Evolutionary conservation across 805 yeast species (phyloP), one percentile per base, ranked within the genome.

Genomic region (Nakazawaea wickerhamii): DNA sequence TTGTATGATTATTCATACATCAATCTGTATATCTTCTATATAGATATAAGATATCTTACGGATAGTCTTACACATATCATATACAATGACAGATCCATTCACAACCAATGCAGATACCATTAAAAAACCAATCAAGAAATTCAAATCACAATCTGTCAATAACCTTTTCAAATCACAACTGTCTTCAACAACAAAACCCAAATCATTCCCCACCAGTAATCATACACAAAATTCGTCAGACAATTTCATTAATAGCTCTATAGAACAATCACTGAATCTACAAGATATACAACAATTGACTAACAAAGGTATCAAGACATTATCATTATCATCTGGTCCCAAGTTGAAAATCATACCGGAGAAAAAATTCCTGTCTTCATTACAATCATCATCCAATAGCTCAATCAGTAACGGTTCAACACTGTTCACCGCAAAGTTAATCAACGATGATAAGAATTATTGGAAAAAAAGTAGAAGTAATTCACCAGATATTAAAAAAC

Each of bases 61-160:
- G n/a, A n/a, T n/a, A n/a, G n/a, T n/a, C n/a, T n/a, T n/a, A n/a
- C n/a, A n/a, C n/a, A n/a, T n/a, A n/a, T n/a, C n/a, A n/a, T n/a
- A n/a, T n/a, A n/a, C 26, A 5, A 21, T 8, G 4, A 19, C 19
- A 9, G 26, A 9, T n/a, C 5, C 36, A 13, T 7, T n/a, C 35
- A 32, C n/a, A n/a, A 15, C 22, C n/a, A 21, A 19, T 19, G 41
- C 40, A n/a, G 27, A 9, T 13, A 40, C 30, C 37, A 21, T 27
- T 4, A 30, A 37, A 36, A 40, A 28, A 34, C 27, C 51, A 4
- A 45, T 41, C 33, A 51, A 52, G 26, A 55, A 50, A 37, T 51
- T 55, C 50, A 55, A 54, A 40, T 53, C 61, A 13, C 59, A 55
- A 38, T 55, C 60, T 13, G 58, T 51, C 19, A 55, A 55, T 32